Base-by-base conservation (phyloP, 2,329 filamentous ascomycete genomes). In the Ceratocystis variospora region DNA sequence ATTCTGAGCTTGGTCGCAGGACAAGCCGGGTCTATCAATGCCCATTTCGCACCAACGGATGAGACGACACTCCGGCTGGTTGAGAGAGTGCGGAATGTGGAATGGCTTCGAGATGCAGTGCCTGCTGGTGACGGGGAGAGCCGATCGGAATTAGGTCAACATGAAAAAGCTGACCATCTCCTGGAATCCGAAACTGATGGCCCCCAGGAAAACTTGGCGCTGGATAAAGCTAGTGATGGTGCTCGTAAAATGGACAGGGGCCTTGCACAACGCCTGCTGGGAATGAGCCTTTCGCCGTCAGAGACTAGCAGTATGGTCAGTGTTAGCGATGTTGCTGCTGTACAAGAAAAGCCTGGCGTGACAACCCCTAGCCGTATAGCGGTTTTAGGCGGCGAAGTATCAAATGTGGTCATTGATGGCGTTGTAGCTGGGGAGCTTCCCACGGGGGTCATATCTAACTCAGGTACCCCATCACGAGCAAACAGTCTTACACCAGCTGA, bases 271-370 rank as follows among this genome's bases (percentile, higher is more conserved):
- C 86, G 84, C 70, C 75, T 87, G 33, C 75, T 91, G 2, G 88
- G 88, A 8, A 90, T 92, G 75, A 88, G 85, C 68, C 78, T 93
- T 2, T 83, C 84, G 1, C 79, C 83, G 1, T 76, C 77, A 1
- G 83, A 88, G 63, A 82, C 81, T n/a, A 83, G 83, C 61, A 95
- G 90, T 73, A 85, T 81, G 71, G 78, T 90, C 70, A 92, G 88
- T 72, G 87, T 94, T 61, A 79, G 84, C 44, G 88, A 94, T 71
- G 84, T 96, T 53, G 90, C 90, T 5, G 83, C 84, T 10, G 87
- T 91, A 57, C 89, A 82, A 73, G 90, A 93, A 75, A 91, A 89
- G 74, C 90, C 90, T 0, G 90, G 88, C 0, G 84, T 93, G 25
- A 86, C 91, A 71, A 91, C 90, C 19, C 90, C 89, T 5, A 90